A percentile compares a stretch with the other conserved stretches of the same genome.
phyloP scores from a whole-genome alignment of 371 early-diverging fungal genomes.

The Mucor piriformis region DNA sequence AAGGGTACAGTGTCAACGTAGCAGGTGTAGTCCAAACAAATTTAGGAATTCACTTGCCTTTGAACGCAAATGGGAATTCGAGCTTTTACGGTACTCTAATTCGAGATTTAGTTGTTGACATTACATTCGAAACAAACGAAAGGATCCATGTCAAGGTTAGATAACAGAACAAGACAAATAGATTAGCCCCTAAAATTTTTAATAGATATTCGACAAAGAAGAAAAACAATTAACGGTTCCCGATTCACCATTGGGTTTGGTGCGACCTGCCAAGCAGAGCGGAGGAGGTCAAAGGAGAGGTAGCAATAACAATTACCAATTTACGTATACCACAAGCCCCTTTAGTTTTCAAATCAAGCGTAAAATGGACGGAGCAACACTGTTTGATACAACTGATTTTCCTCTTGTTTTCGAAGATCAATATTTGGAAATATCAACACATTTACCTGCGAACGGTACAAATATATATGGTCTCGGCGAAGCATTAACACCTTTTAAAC shows the following conservation, averaged over 20 bases:
- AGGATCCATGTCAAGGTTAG: conserved; percentile 48
- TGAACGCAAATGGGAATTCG: neutral
- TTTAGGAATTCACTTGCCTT: neutral
- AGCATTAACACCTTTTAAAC: conserved; percentile 46
- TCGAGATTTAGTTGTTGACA: conserved; percentile 34
- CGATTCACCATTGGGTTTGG: conserved; percentile 39
- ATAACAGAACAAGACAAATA: neutral
- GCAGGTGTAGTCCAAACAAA: neutral
- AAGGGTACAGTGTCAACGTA: neutral
- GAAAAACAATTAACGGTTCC: conserved; percentile 60
- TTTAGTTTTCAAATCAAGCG: conserved; percentile 62
- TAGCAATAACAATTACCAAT: conserved; percentile 32
- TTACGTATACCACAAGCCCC: conserved; percentile 43
- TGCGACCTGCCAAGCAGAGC: conserved; percentile 8
- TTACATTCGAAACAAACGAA: conserved; percentile 50
- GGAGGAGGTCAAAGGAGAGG: neutral
- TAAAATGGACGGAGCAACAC: conserved; percentile 37
- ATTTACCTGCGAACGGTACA: conserved; percentile 39
- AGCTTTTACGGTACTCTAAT: conserved; percentile 43
- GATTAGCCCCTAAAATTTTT: neutral
- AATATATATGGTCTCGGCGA: conserved; percentile 77
- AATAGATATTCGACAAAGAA: conserved; percentile 35
- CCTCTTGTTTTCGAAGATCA: conserved; percentile 68
- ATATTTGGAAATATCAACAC: conserved; percentile 63
- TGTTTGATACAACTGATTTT: conserved; percentile 62